Evolutionary conservation across 805 yeast species (phyloP), one percentile per base, ranked within the genome.

Genomic region (Zygosaccharomyces kombuchaensis): DNA sequence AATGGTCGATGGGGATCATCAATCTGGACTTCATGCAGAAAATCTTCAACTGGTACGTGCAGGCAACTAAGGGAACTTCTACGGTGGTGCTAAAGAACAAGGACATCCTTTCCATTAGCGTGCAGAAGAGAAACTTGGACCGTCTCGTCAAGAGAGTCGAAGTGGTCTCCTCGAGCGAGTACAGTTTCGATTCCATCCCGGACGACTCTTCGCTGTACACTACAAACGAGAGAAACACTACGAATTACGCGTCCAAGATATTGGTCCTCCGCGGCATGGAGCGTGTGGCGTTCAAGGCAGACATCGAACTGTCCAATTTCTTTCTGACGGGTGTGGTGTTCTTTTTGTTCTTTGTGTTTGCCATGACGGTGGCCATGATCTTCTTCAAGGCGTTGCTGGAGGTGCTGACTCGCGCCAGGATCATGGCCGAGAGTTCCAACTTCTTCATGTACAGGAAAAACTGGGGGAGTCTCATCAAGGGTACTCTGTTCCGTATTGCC

Each of bases 1-100:
- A 80, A 67, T 91, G 98, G 98, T 82, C 97, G 1, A 78, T 91
- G 78, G 99, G 99, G 38, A 82, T 91, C 53, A 86, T 93, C 57
- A 76, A 77, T 44, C 79, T 81, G 6, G 66, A 68, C 10, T 87
- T 89, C 59, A 84, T 91, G 79, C 96, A 90, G 65, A 65, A 73
- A 35, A 85, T 88, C 51, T 84, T 93, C 53, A 78, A 83, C 63
- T 91, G 99, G 99, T 91, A 91, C 65, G 82, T 91, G 43, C 96
- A 91, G 69, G 72, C 96, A 6, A 93, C 99, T 1, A 96, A 96
- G 31, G 99, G 99, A 46, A 63, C 75, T 0, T 81, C 95, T 1
- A 83, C 96, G 3, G 86, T 85, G 34, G 78, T 88, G 30, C 67
- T 91, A 35, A 69, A 76, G 6, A 81, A 88, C 58, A 65, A 74